These are phyloP conservation scores for Alternaria ethzedia DNA, from an alignment of 2,329 filamentous ascomycete genomes.

Conservation along the genomic window DNA sequence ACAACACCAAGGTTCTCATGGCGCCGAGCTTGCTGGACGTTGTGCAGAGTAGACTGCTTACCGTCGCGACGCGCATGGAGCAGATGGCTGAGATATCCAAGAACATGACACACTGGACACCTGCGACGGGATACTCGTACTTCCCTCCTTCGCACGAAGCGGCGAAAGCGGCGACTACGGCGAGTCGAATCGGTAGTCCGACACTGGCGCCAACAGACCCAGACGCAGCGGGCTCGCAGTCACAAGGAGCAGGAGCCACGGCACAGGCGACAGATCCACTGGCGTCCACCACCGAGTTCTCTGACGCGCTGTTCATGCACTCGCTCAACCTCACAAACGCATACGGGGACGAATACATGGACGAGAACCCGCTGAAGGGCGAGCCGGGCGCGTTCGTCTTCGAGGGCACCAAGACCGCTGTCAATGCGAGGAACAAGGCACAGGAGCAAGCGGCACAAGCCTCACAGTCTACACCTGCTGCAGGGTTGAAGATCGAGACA, in stretches of 20 bases:
- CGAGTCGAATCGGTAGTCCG: slow-evolving; percentile 42
- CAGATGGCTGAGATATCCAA: slow-evolving; percentile 62
- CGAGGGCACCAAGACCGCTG: slow-evolving; percentile 51
- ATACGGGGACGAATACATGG: slow-evolving; percentile 67
- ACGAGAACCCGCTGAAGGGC: slow-evolving; percentile 67
- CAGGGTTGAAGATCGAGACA: slow-evolving; percentile 23
- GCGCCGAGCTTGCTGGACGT: slow-evolving; percentile 67
- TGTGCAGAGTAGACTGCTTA: slow-evolving; percentile 61
- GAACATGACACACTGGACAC: slow-evolving; percentile 62
- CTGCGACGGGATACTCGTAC: slow-evolving; percentile 66
- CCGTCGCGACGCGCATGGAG: slow-evolving; percentile 62
- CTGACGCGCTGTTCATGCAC: slow-evolving; percentile 48
- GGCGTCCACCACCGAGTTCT: slow-evolving; percentile 33
- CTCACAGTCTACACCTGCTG: slow-evolving; percentile 20
- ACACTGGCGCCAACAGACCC: slow-evolving; percentile 33
- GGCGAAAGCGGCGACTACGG: slow-evolving; percentile 32
- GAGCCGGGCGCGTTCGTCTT: slow-evolving; percentile 69
- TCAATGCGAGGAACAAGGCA: slow-evolving; percentile 50
- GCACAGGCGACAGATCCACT: slow-evolving; percentile 16
- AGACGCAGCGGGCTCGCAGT: slow-evolving; percentile 29
- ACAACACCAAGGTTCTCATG: slow-evolving; percentile 67
- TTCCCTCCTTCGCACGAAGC: slow-evolving; percentile 56
- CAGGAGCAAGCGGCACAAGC: slow-evolving; percentile 36
- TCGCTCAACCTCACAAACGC: slow-evolving; percentile 59
- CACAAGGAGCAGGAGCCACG: slow-evolving; percentile 24